Evolutionary conservation across 2,329 filamentous ascomycete species (phyloP).

Genomic region (Beauveria australis): DNA sequence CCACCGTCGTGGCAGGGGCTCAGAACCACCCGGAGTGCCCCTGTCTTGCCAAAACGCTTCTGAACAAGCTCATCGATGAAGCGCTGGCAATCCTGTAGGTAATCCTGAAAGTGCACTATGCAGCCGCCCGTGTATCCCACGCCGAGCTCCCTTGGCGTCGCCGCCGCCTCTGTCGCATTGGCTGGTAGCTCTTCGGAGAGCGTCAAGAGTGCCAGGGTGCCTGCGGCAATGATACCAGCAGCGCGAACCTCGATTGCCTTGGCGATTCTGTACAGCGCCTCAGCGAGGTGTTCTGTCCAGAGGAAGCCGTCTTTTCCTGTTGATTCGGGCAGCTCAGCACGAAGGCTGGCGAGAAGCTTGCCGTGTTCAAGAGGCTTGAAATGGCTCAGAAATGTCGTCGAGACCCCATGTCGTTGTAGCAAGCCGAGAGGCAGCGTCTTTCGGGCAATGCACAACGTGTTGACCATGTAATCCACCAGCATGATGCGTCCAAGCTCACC

Average conservation of each 20-base stretch:
- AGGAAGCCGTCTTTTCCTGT: conserved; percentile 39
- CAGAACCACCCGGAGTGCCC: conserved; percentile 38
- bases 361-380: conserved; percentile 46
- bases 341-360: conserved; percentile 39
- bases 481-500: conserved; percentile 68
- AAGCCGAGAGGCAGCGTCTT: conserved; percentile 47
- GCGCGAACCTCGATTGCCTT: conserved; percentile 64
- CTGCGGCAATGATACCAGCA: conserved; percentile 65
- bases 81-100: conserved; percentile 58
- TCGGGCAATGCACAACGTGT: conserved; percentile 28
- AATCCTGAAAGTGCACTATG: conserved; percentile 71
- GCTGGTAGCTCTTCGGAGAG: conserved; percentile 58
- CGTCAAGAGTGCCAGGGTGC: conserved; percentile 60
- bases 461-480: conserved; percentile 55
- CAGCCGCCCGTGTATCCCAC: conserved; percentile 76
- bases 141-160: conserved; percentile 47
- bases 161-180: conserved; percentile 17
- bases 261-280: conserved; percentile 56
- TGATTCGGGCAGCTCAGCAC: conserved; percentile 42
- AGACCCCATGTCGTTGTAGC: conserved; percentile 51
- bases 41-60: conserved; percentile 19
- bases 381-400: conserved; percentile 66
- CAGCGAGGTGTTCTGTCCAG: conserved; percentile 56
- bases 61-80: conserved; percentile 52
- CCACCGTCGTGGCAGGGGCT: conserved; percentile 54